These are phyloP conservation scores for Incumbomyces lentus DNA, from an alignment of 2,329 filamentous ascomycete genomes.

Conservation along the genomic window DNA sequence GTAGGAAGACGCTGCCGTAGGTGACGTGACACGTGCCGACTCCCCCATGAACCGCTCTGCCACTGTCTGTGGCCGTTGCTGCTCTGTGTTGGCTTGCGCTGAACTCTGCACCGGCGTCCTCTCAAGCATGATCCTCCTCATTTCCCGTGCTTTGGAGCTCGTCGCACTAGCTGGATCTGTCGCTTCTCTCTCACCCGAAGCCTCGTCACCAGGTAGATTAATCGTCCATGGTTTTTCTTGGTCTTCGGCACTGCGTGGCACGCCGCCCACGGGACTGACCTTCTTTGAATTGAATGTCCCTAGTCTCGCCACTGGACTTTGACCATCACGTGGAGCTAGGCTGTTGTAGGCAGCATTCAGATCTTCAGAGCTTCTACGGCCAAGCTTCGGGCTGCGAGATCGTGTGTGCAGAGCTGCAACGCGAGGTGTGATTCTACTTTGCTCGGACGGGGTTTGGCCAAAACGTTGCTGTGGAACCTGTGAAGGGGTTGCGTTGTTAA, in stretches of 20 bases:
- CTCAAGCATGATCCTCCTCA: slow-evolving; percentile 7
- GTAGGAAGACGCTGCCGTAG: too few species aligned
- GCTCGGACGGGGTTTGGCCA: slow-evolving; percentile 3
- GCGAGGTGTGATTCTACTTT: slow-evolving; percentile 15
- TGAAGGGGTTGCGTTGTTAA: neutral
- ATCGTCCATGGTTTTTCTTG: slow-evolving; percentile 30
- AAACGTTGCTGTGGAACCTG: slow-evolving; percentile 3
- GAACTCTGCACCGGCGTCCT: neutral
- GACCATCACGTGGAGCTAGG: slow-evolving; percentile 8
- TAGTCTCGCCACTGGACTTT: slow-evolving; percentile 10
- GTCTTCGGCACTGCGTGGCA: slow-evolving; percentile 25
- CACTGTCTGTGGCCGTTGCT: slow-evolving; percentile 1
- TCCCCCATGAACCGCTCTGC: slow-evolving; percentile 4
- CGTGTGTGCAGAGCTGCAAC: slow-evolving; percentile 28
- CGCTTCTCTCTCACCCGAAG: slow-evolving; percentile 5
- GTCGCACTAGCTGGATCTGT: neutral
- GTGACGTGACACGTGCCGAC: too few species aligned
- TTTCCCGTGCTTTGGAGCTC: slow-evolving; percentile 1
- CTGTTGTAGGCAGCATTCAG: slow-evolving; percentile 8
- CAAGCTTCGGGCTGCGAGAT: slow-evolving; percentile 27
- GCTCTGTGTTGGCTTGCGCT: neutral
- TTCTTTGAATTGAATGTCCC: slow-evolving; percentile 28
- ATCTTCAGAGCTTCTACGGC: slow-evolving; percentile 22
- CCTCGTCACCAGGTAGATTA: slow-evolving; percentile 23
- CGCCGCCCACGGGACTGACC: slow-evolving; percentile 19